phyloP scores from a whole-genome alignment of 2,329 filamentous ascomycete species.

The Sporothrix curviconia region DNA sequence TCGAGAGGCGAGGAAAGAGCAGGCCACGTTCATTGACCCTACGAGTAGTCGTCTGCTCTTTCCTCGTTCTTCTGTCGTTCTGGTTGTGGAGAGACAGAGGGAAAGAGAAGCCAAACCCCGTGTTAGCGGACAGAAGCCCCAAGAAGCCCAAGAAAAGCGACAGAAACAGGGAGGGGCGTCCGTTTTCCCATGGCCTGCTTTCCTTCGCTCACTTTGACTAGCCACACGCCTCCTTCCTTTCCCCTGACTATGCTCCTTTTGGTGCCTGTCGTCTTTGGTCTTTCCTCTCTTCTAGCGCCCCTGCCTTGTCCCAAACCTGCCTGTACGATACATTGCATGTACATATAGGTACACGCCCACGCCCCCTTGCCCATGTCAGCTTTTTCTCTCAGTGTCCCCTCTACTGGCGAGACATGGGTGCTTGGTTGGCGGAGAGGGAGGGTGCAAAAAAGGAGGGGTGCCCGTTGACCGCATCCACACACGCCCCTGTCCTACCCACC shows the following conservation, averaged over 20 bases:
- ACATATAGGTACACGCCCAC: neutral
- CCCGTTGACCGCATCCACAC: conserved; percentile 10
- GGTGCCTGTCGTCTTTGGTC: neutral
- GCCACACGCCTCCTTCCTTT: conserved; percentile 9
- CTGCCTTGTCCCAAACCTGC: neutral
- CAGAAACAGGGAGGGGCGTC: conserved; percentile 8
- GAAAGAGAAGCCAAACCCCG: neutral
- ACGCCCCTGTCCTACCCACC: conserved; percentile 16
- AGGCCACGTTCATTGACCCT: neutral
- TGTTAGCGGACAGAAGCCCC: neutral
- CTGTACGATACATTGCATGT: neutral
- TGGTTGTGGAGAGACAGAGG: neutral
- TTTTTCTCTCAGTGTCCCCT: neutral
- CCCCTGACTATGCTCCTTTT: conserved; percentile 12
- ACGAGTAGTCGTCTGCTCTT: neutral
- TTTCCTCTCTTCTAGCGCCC: neutral
- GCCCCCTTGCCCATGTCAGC: neutral
- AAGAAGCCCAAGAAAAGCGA: neutral
- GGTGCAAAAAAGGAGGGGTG: conserved; percentile 6
- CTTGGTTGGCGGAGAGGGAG: conserved; percentile 2
- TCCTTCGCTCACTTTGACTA: neutral
- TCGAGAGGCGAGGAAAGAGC: conserved; percentile 23
- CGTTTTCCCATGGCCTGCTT: neutral
- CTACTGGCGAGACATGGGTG: conserved; percentile 7
- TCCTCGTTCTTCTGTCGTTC: neutral